Base-by-base conservation (phyloP, 75 land plant genomes). In the Pinus tabuliformis region DNA sequence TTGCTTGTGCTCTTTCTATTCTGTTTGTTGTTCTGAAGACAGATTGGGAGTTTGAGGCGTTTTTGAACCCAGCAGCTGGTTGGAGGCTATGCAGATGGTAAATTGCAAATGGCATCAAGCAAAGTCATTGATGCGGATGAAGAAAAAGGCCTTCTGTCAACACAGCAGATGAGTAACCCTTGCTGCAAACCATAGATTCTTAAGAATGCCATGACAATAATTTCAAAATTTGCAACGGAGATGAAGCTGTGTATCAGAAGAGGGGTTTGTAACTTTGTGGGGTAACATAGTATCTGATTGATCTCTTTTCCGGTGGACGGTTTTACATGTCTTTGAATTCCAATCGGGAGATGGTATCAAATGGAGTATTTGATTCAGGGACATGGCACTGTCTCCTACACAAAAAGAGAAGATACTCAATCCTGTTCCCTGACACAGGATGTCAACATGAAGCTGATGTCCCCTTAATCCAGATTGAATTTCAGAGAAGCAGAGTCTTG, bases 31-130 rank as follows among this genome's bases (percentile, higher is more conserved):
- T 95, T 58, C 42, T 86, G 37, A 59, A 79, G n/a, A 95, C 96
- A 16, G 91, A 95, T 37, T 95, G 98, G 98, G 93, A 84, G 20
- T 66, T 75, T 6, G 98, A 95, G 78, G 89, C 91, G 14, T n/a
- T 1, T 70, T 62, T 82, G 83, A 57, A 95, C 97, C 8, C 74
- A 62, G 82, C 81, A 86, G 70, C 84, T 92, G 4, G 82, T 89
- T 26, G 72, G 76, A 68, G 57, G 71, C 21, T 39, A 42, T 7
- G 22, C 42, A 68, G 24, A 68, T 7, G 0, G 13, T 8, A 21
- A 68, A 18, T 68, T 68, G 21, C 22, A 68, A 7, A 39, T 68
- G 13, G 20, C 24, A 68, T 39, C 22, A 20, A 18, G 11, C 52
- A 68, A 68, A 68, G n/a, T 68, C 11, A 3, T 66, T 37, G 49